Conservation (phyloP, 2,329 filamentous ascomycete genomes). For the Ophiostoma pallidulum region DNA sequence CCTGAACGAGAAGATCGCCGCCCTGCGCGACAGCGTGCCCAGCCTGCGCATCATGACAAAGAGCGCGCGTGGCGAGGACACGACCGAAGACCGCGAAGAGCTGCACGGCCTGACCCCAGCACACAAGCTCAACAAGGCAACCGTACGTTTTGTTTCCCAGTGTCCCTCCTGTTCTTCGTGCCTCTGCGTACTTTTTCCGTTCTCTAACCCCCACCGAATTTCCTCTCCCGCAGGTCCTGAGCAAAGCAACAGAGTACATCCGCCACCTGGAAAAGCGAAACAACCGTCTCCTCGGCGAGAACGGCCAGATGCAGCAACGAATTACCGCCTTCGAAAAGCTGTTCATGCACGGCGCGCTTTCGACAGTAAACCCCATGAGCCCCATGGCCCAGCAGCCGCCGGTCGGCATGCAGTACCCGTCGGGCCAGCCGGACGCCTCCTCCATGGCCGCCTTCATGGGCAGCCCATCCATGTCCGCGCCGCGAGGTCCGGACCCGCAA, state of each 20-base stretch:
- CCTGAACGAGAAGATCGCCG: slow-evolving; percentile 93
- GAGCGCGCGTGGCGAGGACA: slow-evolving; percentile 57
- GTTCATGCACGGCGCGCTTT: slow-evolving; percentile 68
- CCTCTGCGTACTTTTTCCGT: no score
- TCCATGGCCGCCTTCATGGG: slow-evolving; percentile 28
- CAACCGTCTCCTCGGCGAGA: slow-evolving; percentile 71
- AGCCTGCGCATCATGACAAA: slow-evolving; percentile 78
- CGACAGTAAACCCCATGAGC: slow-evolving; percentile 39
- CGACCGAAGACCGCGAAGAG: slow-evolving; percentile 67
- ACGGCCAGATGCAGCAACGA: slow-evolving; percentile 65
- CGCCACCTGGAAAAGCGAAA: slow-evolving; percentile 87
- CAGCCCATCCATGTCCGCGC: slow-evolving; percentile 33
- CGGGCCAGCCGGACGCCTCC: slow-evolving; percentile 33
- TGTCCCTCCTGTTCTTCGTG: no score
- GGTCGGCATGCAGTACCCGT: slow-evolving; percentile 40
- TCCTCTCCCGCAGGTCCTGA: slow-evolving; percentile 58
- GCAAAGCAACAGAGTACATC: slow-evolving; percentile 95
- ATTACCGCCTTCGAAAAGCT: slow-evolving; percentile 70
- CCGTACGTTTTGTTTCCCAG: no score
- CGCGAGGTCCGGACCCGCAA: slow-evolving; percentile 33
- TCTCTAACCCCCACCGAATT: no score
- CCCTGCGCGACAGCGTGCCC: slow-evolving; percentile 82
- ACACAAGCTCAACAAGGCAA: slow-evolving; percentile 97
- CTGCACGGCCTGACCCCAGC: slow-evolving; percentile 74
- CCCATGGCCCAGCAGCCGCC: slow-evolving; percentile 42